These are phyloP conservation scores for Cercospora nicotianae DNA, from an alignment of 2,329 filamentous ascomycete genomes.

Conservation along the genomic window DNA sequence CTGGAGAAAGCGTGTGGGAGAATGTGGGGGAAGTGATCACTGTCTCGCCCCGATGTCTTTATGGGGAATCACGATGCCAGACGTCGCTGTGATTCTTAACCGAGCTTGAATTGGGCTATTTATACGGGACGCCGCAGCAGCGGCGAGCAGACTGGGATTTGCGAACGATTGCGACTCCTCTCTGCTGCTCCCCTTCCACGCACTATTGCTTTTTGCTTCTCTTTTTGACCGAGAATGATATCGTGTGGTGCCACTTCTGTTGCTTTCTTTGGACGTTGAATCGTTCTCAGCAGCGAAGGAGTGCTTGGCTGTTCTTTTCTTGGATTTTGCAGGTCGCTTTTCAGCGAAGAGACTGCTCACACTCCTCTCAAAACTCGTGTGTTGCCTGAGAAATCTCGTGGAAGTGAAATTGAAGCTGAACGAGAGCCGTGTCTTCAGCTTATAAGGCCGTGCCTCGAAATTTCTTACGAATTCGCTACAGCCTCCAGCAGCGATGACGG, in stretches of 20 bases:
- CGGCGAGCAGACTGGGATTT: not conserved
- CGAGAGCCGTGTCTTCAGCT: not conserved
- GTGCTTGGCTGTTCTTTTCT: constrained; percentile 5
- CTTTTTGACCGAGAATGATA: not conserved
- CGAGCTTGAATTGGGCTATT: not conserved
- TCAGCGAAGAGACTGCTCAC: not conserved
- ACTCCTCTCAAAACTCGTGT: not conserved
- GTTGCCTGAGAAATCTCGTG: not conserved
- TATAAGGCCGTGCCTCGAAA: not conserved
- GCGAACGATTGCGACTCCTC: not conserved
- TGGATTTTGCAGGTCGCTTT: not conserved
- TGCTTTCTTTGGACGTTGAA: constrained; percentile 3
- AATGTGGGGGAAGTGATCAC: constrained; percentile 5
- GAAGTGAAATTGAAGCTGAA: not conserved
- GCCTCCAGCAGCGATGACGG: not conserved
- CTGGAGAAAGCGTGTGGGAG: constrained; percentile 10
- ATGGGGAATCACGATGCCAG: not conserved
- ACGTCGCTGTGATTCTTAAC: not conserved
- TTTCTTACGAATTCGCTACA: not conserved
- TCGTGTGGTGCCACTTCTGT: not conserved
- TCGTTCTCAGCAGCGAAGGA: not conserved
- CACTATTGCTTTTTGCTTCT: not conserved
- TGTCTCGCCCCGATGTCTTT: not conserved
- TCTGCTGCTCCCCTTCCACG: not conserved
- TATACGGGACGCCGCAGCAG: constrained; percentile 7